Conservation (phyloP, 208 protist species). For the Leishmania braziliensis region DNA sequence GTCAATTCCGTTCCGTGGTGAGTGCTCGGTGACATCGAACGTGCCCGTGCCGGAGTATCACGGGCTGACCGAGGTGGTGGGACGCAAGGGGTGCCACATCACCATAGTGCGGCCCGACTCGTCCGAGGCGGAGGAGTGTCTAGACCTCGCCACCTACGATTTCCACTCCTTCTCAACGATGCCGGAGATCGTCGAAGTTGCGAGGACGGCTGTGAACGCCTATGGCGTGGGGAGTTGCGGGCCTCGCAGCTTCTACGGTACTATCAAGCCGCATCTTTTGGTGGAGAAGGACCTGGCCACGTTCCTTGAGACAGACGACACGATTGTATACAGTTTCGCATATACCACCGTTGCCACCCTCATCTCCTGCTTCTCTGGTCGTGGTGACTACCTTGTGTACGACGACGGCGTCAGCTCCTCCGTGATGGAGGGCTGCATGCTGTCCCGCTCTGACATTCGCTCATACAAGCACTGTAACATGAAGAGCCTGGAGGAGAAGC, state of each 20-base stretch:
- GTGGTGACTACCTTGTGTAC: conserved; percentile 93
- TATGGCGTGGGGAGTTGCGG: conserved; percentile 98
- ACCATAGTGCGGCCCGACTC: conserved; percentile 44
- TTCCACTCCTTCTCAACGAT: conserved; percentile 94
- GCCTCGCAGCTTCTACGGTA: conserved; percentile 97
- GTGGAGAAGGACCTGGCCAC: conserved; percentile 90
- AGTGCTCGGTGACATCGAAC: conserved; percentile 44
- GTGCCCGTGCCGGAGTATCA: conserved; percentile 43
- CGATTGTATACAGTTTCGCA: conserved; percentile 95
- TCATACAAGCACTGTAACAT: conserved; percentile 97
- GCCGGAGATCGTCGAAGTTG: conserved; percentile 74
- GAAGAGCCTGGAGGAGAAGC: conserved; percentile 82
- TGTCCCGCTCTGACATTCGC: conserved; percentile 87
- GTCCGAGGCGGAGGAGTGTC: conserved; percentile 43
- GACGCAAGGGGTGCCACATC: conserved; percentile 60
- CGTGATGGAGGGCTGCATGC: conserved; percentile 85
- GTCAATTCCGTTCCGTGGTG: conserved; percentile 59
- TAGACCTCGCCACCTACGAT: conserved; percentile 94
- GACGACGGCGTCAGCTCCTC: conserved; percentile 89
- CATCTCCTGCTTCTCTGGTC: conserved; percentile 94
- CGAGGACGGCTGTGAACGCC: conserved; percentile 83
- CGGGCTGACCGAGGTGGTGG: conserved; percentile 50
- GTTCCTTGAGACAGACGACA: conserved; percentile 88
- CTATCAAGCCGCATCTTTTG: conserved; percentile 95
- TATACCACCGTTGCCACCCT: conserved; percentile 96